Base-by-base conservation (phyloP, 2,329 filamentous ascomycete species). In the Aspergillus uvarum region DNA sequence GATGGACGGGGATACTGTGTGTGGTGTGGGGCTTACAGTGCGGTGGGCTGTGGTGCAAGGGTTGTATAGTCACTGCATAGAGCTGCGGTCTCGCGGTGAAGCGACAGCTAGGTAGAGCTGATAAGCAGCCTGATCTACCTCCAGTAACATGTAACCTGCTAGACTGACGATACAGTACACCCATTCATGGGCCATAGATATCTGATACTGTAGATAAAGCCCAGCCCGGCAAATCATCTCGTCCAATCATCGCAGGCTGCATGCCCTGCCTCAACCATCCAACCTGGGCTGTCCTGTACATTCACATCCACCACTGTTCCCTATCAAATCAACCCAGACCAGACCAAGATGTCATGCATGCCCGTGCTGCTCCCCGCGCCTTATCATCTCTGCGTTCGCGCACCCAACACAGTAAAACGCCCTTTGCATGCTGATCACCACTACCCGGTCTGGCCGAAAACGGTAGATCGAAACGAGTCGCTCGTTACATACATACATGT, bases 351-450 rank as follows among this genome's bases (percentile, higher is more conserved):
- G 38, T n/a, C 38, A n/a, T 44, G 21, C 24, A n/a, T 42, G 14
- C 10, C 10, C 8, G n/a, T 52, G 29, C n/a, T 49, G 29, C 35
- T n/a, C 26, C 35, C 22, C 26, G 42, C 24, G 14, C 54, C 59
- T 55, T 56, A 52, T 51, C 48, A 44, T 52, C 38, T 50, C 59
- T 63, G 67, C 65, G 64, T 66, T 63, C 60, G 52, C 61, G 67
- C 66, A 38, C 70, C 69, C 55, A 61, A 56, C 56, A 50, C 48
- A 60, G 51, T 59, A 56, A 71, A 62, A 60, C 19, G 38, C 6
- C 16, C 38, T 35, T 44, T 44, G 38, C 38, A 44, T 7, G 38
- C 38, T 7, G 7, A 19, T 44, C 16, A 44, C 38, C 38, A 35
- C 38, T 12, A 1, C 5, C n/a, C 16, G 38, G n/a, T 16, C 38